Conservation (phyloP, 2,329 filamentous ascomycete genomes). For the Sporothrix schenckii region DNA sequence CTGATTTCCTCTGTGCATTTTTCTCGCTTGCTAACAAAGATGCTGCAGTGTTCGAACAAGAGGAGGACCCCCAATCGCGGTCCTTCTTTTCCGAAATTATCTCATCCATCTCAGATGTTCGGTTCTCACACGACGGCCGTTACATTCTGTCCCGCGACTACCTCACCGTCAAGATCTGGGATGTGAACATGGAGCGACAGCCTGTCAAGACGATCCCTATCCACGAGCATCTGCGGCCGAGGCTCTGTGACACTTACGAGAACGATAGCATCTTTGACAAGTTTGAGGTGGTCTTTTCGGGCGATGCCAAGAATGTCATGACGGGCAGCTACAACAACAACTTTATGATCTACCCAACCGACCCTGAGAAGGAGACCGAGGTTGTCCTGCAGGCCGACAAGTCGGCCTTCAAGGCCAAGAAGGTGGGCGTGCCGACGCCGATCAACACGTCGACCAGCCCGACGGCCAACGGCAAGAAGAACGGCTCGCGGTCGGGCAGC, state of each 20-base stretch:
- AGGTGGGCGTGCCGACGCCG: slow-evolving; percentile 94
- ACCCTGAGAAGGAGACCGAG: slow-evolving; percentile 93
- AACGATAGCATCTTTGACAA: slow-evolving; percentile 99
- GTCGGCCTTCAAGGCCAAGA: slow-evolving; percentile 99
- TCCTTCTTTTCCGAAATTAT: slow-evolving; percentile 99
- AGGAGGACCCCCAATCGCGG: slow-evolving; percentile 93
- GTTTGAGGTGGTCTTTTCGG: slow-evolving; percentile 98
- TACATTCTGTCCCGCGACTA: slow-evolving; percentile 99
- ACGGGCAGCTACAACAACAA: slow-evolving; percentile 99
- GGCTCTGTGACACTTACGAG: slow-evolving; percentile 96
- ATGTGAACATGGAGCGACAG: slow-evolving; percentile 98
- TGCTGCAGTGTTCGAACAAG: slow-evolving; percentile 88
- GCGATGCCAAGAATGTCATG: slow-evolving; percentile 98
- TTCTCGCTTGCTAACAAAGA: neutral
- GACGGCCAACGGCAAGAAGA: slow-evolving; percentile 79
- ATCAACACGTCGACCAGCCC: slow-evolving; percentile 84
- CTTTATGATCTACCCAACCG: slow-evolving; percentile 99
- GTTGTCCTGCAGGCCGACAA: slow-evolving; percentile 98
- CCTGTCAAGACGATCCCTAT: slow-evolving; percentile 99
- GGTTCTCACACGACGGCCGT: slow-evolving; percentile 92
- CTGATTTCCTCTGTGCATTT: neutral
- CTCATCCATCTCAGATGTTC: slow-evolving; percentile 97
- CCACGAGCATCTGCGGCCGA: slow-evolving; percentile 91
- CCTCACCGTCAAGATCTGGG: slow-evolving; percentile 99
- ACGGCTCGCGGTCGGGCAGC: slow-evolving; percentile 82